phyloP scores from a whole-genome alignment of 805 yeast genomes.

The Lipomyces oligophaga region DNA sequence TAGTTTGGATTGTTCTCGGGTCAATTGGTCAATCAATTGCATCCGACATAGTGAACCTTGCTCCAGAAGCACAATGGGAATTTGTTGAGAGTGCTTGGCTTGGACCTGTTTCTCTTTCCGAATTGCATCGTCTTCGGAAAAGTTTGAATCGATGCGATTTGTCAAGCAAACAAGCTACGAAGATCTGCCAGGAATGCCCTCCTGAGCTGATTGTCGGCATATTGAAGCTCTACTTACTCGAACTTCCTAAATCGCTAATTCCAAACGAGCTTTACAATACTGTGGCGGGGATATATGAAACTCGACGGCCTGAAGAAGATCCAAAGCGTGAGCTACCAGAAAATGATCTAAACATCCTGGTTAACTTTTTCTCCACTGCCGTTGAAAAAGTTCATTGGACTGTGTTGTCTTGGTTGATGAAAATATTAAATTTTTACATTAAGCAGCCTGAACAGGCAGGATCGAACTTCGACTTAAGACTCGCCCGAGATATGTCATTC shows the following conservation, averaged over 20 bases:
- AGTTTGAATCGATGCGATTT: constrained; percentile 43
- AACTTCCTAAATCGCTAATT: constrained; percentile 73
- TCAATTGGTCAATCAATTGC: constrained; percentile 66
- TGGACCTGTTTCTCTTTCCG: constrained; percentile 55
- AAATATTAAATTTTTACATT: constrained; percentile 67
- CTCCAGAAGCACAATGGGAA: constrained; percentile 65
- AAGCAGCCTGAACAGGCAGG: constrained; percentile 39
- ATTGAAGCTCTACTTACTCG: constrained; percentile 68
- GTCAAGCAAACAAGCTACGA: constrained; percentile 29
- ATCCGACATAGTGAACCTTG: constrained; percentile 58
- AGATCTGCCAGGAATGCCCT: constrained; percentile 38
- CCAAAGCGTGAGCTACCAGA: constrained; percentile 52
- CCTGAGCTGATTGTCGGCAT: constrained; percentile 65
- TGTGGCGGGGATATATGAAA: constrained; percentile 60
- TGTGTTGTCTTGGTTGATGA: constrained; percentile 69
- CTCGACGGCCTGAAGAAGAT: constrained; percentile 42
- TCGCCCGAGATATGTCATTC: constrained; percentile 62
- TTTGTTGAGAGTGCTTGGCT: constrained; percentile 68
- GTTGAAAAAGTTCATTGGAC: too few species aligned
- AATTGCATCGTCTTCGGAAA: constrained; percentile 59
- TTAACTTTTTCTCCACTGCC: too few species aligned
- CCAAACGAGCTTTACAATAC: constrained; percentile 63
- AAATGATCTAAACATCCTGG: too few species aligned
- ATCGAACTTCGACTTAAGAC: constrained; percentile 35
- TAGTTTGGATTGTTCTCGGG: constrained; percentile 66